Conservation (phyloP, 345 rosid species). For the Eucalyptus tenuipes region DNA sequence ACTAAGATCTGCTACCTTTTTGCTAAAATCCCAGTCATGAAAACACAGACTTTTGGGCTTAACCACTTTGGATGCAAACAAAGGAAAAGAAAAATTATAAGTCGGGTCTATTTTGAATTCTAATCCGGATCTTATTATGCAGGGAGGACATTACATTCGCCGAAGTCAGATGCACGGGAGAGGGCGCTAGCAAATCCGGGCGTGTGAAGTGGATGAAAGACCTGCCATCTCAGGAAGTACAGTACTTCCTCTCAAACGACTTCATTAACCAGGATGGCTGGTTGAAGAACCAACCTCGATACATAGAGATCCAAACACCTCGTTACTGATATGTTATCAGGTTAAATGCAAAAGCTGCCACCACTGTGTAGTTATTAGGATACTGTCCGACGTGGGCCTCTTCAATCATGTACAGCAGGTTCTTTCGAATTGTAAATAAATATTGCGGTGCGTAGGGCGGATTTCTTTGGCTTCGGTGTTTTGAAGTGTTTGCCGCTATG, state of each 20-base stretch:
- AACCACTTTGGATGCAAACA: neutral
- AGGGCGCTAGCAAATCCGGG: conserved; percentile 4
- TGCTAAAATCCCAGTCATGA: neutral
- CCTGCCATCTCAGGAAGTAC: neutral
- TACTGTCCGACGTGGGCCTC: neutral
- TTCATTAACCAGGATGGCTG: conserved; percentile 12
- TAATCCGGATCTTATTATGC: neutral
- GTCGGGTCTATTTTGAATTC: neutral
- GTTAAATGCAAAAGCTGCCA: neutral
- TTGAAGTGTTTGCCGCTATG: neutral
- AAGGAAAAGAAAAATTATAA: neutral
- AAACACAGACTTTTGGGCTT: neutral
- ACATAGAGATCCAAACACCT: neutral
- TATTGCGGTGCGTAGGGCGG: neutral
- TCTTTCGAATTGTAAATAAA: neutral
- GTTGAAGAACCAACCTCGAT: neutral
- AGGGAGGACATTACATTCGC: neutral
- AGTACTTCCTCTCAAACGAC: neutral
- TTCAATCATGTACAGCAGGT: neutral
- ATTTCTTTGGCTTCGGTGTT: neutral
- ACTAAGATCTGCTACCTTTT: neutral
- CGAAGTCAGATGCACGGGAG: conserved; percentile 4
- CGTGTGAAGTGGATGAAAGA: conserved; percentile 12
- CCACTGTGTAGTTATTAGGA: neutral
- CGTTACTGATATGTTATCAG: neutral